A percentile compares a stretch with the other conserved stretches of the same genome.
phyloP scores from a whole-genome alignment of 148 eudicot genomes.

The Camellia granthamiana region DNA sequence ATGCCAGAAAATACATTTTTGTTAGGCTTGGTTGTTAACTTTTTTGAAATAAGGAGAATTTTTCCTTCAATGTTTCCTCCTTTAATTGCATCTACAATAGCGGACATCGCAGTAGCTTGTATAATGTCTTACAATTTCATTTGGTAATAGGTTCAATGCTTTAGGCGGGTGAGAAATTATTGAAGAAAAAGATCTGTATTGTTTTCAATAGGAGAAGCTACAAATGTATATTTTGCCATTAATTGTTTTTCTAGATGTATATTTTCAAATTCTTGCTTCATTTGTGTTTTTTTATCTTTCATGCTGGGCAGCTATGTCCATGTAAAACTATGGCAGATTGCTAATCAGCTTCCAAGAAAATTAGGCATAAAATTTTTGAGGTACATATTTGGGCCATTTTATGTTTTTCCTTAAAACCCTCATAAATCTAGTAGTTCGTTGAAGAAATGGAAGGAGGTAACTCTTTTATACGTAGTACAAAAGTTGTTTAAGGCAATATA shows the following conservation, averaged over 20 bases:
- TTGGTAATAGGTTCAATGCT: not conserved
- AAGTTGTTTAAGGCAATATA: too few relatives aligned
- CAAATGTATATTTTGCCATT: not conserved
- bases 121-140: not conserved
- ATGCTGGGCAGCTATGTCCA: too few relatives aligned
- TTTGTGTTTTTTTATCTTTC: too few relatives aligned
- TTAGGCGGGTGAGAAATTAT: not conserved
- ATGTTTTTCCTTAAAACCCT: too few relatives aligned
- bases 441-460: too few relatives aligned
- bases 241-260: slow-evolving; percentile 40
- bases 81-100: not conserved
- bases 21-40: not conserved
- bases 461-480: too few relatives aligned
- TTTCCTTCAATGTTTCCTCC: not conserved
- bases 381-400: too few relatives aligned
- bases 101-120: not conserved
- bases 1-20: not conserved
- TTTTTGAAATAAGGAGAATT: slow-evolving; percentile 2
- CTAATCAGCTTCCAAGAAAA: too few relatives aligned
- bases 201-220: not conserved
- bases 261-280: slow-evolving; percentile 23
- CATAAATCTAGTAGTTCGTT: too few relatives aligned
- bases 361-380: too few relatives aligned
- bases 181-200: not conserved
- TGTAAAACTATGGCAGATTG: too few relatives aligned